Base-by-base conservation (phyloP, 805 yeast genomes). In the Zygosaccharomyces rouxii region DNA sequence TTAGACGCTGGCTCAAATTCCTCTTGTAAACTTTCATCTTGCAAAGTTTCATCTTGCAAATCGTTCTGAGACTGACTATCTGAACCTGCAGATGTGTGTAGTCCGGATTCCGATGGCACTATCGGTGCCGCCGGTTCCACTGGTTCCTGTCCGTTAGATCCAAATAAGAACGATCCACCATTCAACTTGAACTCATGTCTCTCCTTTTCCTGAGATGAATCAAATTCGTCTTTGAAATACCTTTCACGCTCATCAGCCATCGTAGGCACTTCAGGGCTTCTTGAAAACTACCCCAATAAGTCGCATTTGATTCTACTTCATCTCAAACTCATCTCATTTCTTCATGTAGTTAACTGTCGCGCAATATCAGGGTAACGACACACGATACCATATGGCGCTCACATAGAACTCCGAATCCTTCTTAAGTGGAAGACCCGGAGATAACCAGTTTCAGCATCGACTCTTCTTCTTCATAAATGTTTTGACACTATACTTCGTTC, bases 201-300 rank as follows among this genome's bases (percentile, higher is more conserved):
- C 22, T 37, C 28, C 35, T 42, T 50, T 25, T 55, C 57, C 29
- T 53, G 48, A 3, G 61, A 57, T 7, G 60, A 56, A 29, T 64
- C 68, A 19, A 64, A 48, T 16, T 62, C 68, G 43, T 64, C 68
- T 26, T 51, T 52, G 42, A 64, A 64, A 42, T 62, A 64, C 33
- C 68, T 41, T 33, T 53, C 59, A 30, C 56, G 60, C 30, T 51
- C 53, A 30, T 44, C 48, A n/a, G 28, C 35, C 44, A 41, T 41
- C n/a, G 11, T 26, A 41, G 25, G 19, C 37, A 25, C 28, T 29
- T 19, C 44, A 18, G 10, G 19, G 11, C 22, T 19, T 33, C 21
- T 16, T 16, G 21, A 3, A 33, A 33, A 33, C 21, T n/a, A 2
- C 11, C 21, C 13, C 33, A 5, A 7, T 23, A 18, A 19, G 18